Evolutionary conservation across 2,329 filamentous ascomycete species (phyloP).

Genomic region (Trichophyton mentagrophytes): DNA sequence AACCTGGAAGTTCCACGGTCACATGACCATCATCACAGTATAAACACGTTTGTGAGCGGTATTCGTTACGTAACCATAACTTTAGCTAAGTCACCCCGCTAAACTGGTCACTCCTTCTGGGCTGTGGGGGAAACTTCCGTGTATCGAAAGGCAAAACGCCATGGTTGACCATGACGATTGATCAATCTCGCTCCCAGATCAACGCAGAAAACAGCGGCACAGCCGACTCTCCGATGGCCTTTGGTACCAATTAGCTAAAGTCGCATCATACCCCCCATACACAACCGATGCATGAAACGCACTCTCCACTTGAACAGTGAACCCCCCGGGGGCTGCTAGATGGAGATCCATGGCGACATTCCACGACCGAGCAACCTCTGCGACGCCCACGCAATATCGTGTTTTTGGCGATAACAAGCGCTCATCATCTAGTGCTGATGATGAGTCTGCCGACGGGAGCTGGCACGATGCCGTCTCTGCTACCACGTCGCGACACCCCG

Average conservation of each 20-base stretch:
- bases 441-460: constrained; percentile 27
- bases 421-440: constrained; percentile 27
- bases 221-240: not conserved
- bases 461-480: constrained; percentile 25
- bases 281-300: not conserved
- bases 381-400: constrained; percentile 31
- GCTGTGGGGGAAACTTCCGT: not conserved
- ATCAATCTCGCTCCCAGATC: not conserved
- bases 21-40: not conserved
- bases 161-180: not conserved
- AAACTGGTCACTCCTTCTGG: not conserved
- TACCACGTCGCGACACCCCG: constrained; percentile 26
- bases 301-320: constrained; percentile 10
- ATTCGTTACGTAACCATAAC: not conserved
- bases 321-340: constrained; percentile 23
- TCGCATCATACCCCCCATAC: not conserved
- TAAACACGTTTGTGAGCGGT: not conserved
- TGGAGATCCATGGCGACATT: constrained; percentile 36
- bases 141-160: not conserved
- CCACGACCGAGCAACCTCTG: constrained; percentile 31
- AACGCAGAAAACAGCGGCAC: not conserved
- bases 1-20: not conserved
- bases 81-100: not conserved
- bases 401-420: constrained; percentile 26
- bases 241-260: not conserved